A percentile compares a stretch with the other conserved stretches of the same genome.
Evolutionary conservation across 352 stramenopile genomes (phyloP).

Genomic region (Phytopythium vexans): DNA sequence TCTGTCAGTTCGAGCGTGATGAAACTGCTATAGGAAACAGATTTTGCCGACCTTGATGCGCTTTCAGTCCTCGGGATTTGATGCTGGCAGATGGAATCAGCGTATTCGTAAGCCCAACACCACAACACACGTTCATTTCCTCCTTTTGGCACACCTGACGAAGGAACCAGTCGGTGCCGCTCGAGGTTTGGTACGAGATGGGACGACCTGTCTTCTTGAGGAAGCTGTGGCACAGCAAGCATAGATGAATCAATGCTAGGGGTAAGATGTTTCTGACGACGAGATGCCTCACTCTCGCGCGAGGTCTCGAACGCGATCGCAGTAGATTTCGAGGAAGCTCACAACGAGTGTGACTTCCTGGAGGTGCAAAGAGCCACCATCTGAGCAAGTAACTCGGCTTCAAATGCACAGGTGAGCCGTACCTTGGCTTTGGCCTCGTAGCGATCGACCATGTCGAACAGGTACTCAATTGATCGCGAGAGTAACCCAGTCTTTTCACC

Average conservation of each 20-base stretch:
- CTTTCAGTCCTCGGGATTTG: constrained; percentile 69
- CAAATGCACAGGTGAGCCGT: neutral
- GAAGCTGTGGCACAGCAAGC: constrained; percentile 29
- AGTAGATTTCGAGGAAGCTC: constrained; percentile 94
- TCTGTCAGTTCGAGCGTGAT: neutral
- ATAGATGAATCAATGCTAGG: neutral
- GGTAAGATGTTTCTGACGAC: neutral
- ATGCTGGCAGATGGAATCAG: constrained; percentile 20
- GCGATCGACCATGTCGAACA: constrained; percentile 83
- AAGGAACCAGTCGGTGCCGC: constrained; percentile 80
- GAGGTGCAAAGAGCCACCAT: neutral
- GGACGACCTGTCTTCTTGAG: constrained; percentile 61
- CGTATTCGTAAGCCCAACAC: neutral
- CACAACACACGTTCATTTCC: constrained; percentile 1
- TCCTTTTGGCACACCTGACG: constrained; percentile 38
- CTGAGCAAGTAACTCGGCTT: neutral
- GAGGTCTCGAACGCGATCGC: constrained; percentile 90
- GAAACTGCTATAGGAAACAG: neutral
- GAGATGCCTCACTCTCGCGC: constrained; percentile 67
- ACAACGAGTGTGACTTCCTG: constrained; percentile 83
- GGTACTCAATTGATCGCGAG: constrained; percentile 86
- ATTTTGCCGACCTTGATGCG: constrained; percentile 35
- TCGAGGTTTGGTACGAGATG: constrained; percentile 78
- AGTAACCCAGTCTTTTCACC: constrained; percentile 84
- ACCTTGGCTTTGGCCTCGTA: constrained; percentile 62